phyloP scores from a whole-genome alignment of 495 filamentous ascomycete genomes.

The Penicillium subrubescens region DNA sequence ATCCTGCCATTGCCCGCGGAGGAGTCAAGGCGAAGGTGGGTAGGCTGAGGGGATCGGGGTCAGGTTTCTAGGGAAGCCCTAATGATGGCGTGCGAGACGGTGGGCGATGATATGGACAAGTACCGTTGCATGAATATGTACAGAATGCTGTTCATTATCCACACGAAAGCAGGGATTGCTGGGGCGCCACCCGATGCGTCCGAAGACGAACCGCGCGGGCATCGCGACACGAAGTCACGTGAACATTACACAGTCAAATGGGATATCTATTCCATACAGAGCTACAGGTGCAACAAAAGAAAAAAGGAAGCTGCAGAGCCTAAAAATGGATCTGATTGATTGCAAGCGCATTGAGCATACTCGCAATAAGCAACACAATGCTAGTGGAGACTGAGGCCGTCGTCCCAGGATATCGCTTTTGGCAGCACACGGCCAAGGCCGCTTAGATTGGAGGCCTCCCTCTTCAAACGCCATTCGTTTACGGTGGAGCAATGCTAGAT shows the following conservation, averaged over 20 bases:
- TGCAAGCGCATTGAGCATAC: conserved; percentile 14
- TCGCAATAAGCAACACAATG: conserved; percentile 12
- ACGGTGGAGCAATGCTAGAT: not conserved
- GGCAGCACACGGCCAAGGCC: not conserved
- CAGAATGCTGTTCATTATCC: conserved; percentile 5
- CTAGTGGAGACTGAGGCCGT: not conserved
- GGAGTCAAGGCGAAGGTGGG: not conserved
- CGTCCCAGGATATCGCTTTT: conserved; percentile 1
- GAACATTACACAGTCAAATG: conserved; percentile 5
- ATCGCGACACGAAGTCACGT: conserved; percentile 46
- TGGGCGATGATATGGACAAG: not conserved
- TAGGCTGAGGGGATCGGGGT: not conserved
- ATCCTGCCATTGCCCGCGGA: conserved; percentile 25
- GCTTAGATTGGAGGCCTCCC: not conserved
- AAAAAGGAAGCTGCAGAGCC: not conserved
- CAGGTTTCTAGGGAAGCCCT: not conserved
- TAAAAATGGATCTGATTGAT: conserved; percentile 13
- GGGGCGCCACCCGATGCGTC: conserved; percentile 6
- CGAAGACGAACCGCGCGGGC: conserved; percentile 24
- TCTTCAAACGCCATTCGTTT: not conserved
- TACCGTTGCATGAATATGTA: conserved; percentile 10
- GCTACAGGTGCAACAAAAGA: not conserved
- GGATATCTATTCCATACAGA: not conserved
- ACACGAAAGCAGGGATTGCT: not conserved
- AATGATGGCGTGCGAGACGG: not conserved